These are phyloP conservation scores for Aaosphaeria pasadenensis DNA, from an alignment of 2,329 filamentous ascomycete species.

Conservation along the genomic window DNA sequence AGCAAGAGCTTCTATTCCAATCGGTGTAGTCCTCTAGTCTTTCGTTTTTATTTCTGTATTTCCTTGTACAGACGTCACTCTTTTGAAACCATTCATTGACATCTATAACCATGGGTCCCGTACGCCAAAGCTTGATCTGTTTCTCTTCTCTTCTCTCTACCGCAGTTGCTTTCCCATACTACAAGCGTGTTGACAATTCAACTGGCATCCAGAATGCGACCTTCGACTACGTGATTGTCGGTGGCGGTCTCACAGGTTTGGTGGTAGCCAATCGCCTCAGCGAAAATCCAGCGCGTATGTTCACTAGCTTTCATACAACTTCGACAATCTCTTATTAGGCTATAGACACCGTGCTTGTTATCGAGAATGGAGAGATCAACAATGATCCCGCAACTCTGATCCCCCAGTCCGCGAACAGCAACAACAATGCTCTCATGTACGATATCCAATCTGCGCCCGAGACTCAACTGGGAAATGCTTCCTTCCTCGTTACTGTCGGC, in stretches of 20 bases:
- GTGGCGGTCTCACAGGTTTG: conserved; percentile 7
- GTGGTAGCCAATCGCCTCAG: conserved; percentile 8
- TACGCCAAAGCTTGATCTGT: background rate
- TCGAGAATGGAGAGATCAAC: conserved; percentile 13
- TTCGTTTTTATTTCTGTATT: no score
- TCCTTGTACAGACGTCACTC: no score
- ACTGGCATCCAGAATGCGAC: background rate
- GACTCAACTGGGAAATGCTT: conserved; percentile 9
- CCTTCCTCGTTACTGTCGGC: conserved; percentile 10
- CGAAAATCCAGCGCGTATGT: conserved; percentile 1
- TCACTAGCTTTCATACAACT: background rate
- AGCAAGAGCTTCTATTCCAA: no score
- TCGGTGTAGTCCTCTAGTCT: no score
- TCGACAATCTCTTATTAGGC: background rate
- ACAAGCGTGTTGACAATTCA: background rate
- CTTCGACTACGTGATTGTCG: conserved; percentile 12
- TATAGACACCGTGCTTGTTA: conserved; percentile 11
- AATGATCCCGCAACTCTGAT: conserved; percentile 1
- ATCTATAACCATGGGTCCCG: no score
- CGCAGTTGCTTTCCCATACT: conserved; percentile 1
- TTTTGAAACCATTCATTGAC: no score
- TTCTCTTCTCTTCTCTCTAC: background rate
- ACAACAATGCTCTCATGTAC: conserved; percentile 22
- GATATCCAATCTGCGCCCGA: conserved; percentile 16
- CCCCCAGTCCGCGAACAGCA: conserved; percentile 7